A percentile compares a stretch with the other conserved stretches of the same genome.
phyloP scores from a whole-genome alignment of 2,329 filamentous ascomycete genomes.

The Colletotrichum scovillei region DNA sequence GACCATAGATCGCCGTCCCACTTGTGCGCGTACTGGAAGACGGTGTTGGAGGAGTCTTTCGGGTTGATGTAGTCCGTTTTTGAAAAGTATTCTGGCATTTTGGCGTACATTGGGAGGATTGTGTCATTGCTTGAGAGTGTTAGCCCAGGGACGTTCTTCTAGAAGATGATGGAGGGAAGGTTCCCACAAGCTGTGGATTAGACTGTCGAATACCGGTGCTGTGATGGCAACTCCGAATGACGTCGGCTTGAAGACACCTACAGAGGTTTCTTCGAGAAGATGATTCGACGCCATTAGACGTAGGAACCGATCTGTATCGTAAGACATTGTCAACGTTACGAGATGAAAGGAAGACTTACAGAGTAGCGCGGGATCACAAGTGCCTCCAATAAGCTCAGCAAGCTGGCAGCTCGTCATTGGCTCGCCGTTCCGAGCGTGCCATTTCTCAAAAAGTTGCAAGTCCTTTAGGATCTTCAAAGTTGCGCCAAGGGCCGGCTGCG shows the following conservation, averaged over 20 bases:
- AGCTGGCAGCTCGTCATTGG: background rate
- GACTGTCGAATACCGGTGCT: background rate
- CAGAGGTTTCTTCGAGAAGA: background rate
- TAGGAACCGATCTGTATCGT: background rate
- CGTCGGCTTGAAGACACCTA: background rate
- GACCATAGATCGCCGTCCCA: conserved; percentile 14
- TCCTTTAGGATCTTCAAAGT: background rate
- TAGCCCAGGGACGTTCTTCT: no score
- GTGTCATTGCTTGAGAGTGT: background rate
- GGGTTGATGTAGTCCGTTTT: conserved; percentile 5
- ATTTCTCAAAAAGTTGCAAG: conserved; percentile 11
- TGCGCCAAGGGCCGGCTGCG: conserved; percentile 4
- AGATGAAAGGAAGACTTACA: background rate
- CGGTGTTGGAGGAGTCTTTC: background rate
- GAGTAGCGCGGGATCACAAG: background rate
- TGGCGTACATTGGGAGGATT: conserved; percentile 4
- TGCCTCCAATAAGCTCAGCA: background rate
- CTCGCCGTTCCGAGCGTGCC: background rate
- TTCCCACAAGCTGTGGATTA: conserved; percentile 1
- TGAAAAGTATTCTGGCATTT: background rate
- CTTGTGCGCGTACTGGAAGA: conserved; percentile 6
- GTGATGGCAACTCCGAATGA: background rate
- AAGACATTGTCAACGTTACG: background rate
- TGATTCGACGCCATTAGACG: conserved; percentile 14
- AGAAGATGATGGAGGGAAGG: no score